These are phyloP conservation scores for Xylariaceae sp. DNA, from an alignment of 2,329 filamentous ascomycete genomes.

Conservation along the genomic window DNA sequence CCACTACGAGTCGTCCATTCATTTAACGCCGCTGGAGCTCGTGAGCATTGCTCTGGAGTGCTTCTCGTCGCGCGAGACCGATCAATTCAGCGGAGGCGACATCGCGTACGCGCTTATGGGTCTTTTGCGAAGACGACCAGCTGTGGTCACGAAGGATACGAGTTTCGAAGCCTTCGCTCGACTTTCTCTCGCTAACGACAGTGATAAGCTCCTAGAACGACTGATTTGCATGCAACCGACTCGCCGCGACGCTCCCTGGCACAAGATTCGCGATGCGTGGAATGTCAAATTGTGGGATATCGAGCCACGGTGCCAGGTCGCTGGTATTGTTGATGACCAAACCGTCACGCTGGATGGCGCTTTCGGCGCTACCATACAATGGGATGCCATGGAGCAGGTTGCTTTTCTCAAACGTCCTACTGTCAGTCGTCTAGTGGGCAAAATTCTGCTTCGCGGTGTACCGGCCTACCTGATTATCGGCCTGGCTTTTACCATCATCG, in stretches of 20 bases:
- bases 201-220: constrained; percentile 43
- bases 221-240: constrained; percentile 41
- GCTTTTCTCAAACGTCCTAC: constrained; percentile 15
- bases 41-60: constrained; percentile 33
- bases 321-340: constrained; percentile 39
- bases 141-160: constrained; percentile 37
- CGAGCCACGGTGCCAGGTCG: constrained; percentile 39
- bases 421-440: neutral
- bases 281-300: constrained; percentile 44
- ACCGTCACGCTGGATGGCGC: constrained; percentile 38
- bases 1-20: constrained; percentile 42
- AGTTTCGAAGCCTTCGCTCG: constrained; percentile 47
- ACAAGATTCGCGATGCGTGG: constrained; percentile 40
- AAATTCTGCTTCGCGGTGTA: constrained; percentile 7
- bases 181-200: constrained; percentile 45
- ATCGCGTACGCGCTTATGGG: constrained; percentile 47
- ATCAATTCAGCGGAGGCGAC: constrained; percentile 38
- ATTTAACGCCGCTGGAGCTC: constrained; percentile 40
- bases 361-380: constrained; percentile 39
- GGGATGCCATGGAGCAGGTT: constrained; percentile 31
- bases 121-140: constrained; percentile 39
- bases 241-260: constrained; percentile 35
- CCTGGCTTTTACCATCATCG: neutral
- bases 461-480: constrained; percentile 8
- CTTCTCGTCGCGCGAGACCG: constrained; percentile 37